These are phyloP conservation scores for Linnemannia zychae DNA, from an alignment of 192 early-diverging fungal genomes.

Conservation along the genomic window DNA sequence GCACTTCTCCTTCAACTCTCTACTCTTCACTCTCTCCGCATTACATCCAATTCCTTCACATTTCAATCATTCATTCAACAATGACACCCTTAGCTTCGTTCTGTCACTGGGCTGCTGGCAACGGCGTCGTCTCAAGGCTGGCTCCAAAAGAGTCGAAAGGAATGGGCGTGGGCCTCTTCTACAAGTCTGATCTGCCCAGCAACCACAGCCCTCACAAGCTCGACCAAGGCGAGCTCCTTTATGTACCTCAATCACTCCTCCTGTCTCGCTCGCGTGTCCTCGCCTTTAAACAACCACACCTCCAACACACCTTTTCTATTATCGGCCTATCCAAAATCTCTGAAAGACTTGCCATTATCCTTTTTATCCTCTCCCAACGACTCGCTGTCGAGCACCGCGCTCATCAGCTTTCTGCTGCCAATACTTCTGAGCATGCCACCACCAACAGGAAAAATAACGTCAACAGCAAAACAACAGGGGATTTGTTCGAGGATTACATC, in stretches of 20 bases:
- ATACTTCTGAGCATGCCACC: background rate
- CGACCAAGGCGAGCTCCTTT: constrained; percentile 36
- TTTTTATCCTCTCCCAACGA: constrained; percentile 60
- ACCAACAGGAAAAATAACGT: background rate
- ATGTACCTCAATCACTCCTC: constrained; percentile 18
- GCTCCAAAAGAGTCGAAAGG: constrained; percentile 26
- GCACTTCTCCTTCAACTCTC: background rate
- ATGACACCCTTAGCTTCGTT: constrained; percentile 16
- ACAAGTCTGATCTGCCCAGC: background rate
- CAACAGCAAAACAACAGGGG: background rate
- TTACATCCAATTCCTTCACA: background rate
- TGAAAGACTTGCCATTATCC: constrained; percentile 53
- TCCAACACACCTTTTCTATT: constrained; percentile 12
- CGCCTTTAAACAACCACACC: background rate
- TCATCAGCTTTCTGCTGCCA: background rate
- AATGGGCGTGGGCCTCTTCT: constrained; percentile 46
- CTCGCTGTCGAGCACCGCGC: constrained; percentile 8
- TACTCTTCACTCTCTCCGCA: background rate
- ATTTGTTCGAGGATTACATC: constrained; percentile 68
- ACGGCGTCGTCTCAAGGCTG: constrained; percentile 4
- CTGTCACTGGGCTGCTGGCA: constrained; percentile 14
- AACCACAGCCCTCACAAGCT: background rate
- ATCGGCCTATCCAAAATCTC: constrained; percentile 17
- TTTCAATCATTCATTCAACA: background rate
- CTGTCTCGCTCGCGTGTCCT: constrained; percentile 25